Evolutionary conservation across 768 basidiomycete genomes (phyloP), one percentile per base, ranked within the genome.

Genomic region (Dacryopinax primogenitus): DNA sequence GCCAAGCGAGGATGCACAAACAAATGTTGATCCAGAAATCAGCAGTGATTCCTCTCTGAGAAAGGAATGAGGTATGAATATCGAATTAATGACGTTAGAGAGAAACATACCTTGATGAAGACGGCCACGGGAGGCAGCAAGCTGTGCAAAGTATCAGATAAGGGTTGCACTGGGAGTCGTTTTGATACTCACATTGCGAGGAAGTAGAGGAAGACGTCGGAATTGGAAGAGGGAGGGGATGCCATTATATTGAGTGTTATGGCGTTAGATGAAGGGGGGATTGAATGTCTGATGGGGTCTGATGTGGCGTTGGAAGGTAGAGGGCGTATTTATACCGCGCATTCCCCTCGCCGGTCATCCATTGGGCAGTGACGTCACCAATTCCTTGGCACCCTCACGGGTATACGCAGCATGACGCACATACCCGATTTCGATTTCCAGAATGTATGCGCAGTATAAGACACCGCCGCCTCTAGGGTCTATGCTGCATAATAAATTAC

Each of bases 1-100:
- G 77, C 81, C 80, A 82, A 34, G 79, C 80, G 7, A 82, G 71
- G 33, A 81, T 71, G 66, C 72, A 74, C 2, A 80, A 70, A 3
- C 74, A 67, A 41, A 77, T 71, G 65, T 79, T 78, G 63, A 77
- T 76, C 70, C 72, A 73, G 51, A 78, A 71, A 66, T 78, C 76
- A 1, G 30, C 62, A 28, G 62, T 67, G 33, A 65, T 63, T 7
- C 67, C 68, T 63, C 37, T 37, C 51, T 28, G 35, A 35, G 30
- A 3, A 21, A n/a, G 18, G 7, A 37, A 44, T 33, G 12, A 47
- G 39, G 21, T 30, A 44, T 23, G 36, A 18, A 37, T 9, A 37
- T 12, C 21, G n/a, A 2, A 41, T 11, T 9, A 33, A n/a, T 6
- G 67, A 66, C 75, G 32, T 30, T 28, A 28, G 16, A 63, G 33